Evolutionary conservation across 192 early-diverging fungal genomes (phyloP).

Genomic region (Podila minutissima): DNA sequence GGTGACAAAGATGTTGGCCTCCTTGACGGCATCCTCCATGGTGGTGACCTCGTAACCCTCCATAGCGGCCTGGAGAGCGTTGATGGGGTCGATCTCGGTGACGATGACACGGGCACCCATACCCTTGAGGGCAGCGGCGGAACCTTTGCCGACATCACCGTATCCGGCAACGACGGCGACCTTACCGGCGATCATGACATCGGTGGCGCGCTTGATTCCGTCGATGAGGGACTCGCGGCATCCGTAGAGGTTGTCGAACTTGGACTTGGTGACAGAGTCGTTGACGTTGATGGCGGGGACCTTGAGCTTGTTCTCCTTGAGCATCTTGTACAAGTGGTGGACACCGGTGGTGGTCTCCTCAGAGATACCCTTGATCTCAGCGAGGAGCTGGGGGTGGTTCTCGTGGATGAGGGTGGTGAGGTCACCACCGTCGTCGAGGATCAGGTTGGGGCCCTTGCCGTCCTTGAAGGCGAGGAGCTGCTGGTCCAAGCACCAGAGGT

Average conservation of each 20-base stretch:
- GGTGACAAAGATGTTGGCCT: constrained; percentile 99
- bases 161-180: constrained; percentile 98
- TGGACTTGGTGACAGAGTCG: constrained; percentile 99
- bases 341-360: constrained; percentile 99
- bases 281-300: constrained; percentile 99
- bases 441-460: constrained; percentile 96
- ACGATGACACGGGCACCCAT: constrained; percentile 99
- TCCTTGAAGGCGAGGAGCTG: constrained; percentile 92
- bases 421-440: constrained; percentile 99
- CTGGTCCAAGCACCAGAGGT: constrained; percentile 99
- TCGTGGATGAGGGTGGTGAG: constrained; percentile 97
- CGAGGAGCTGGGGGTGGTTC: constrained; percentile 90
- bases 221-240: constrained; percentile 99
- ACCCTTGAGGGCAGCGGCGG: constrained; percentile 95
- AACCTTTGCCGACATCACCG: constrained; percentile 99
- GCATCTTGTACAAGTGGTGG: constrained; percentile 99
- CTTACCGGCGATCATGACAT: constrained; percentile 99
- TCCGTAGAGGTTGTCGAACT: constrained; percentile 99
- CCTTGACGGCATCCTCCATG: constrained; percentile 92
- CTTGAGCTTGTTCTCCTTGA: constrained; percentile 96
- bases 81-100: constrained; percentile 99
- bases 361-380: constrained; percentile 91
- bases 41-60: constrained; percentile 99
- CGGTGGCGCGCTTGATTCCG: constrained; percentile 99
- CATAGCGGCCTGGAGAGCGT: constrained; percentile 99